Percentiles rank a stretch among this genome's conserved stretches.
Evolutionary conservation across 257 asterid species (phyloP).

Genomic region (Gardenia jasminoides): DNA sequence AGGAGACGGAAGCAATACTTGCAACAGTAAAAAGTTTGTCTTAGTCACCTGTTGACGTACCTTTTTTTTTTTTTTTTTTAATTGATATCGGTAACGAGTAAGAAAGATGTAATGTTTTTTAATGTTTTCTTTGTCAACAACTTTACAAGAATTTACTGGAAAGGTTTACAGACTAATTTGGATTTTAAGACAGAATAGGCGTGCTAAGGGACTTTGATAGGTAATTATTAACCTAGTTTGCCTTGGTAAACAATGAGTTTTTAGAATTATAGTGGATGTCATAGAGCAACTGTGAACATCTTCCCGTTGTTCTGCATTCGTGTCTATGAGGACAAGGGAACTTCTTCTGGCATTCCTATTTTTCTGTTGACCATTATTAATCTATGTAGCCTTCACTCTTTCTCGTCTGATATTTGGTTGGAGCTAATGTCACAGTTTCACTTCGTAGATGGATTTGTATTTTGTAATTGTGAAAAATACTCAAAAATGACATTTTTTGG

Average conservation of each 20-base stretch:
- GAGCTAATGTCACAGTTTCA: not conserved
- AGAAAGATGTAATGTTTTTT: not conserved
- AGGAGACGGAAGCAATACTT: not conserved
- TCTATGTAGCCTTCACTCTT: not conserved
- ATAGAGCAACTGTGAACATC: not conserved
- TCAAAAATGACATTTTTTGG: not conserved
- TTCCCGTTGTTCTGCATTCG: not conserved
- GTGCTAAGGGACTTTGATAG: not conserved
- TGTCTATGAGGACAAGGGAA: not conserved
- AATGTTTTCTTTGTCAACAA: not conserved
- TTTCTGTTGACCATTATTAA: not conserved
- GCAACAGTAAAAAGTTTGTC: not conserved
- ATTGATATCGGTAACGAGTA: not conserved
- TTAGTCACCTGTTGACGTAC: not conserved
- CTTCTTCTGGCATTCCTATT: not conserved
- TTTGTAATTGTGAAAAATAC: not conserved
- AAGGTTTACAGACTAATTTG: not conserved
- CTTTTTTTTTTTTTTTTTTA: not conserved
- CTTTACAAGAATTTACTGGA: not conserved
- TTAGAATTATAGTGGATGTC: not conserved
- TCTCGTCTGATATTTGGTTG: not conserved
- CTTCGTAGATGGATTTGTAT: not conserved
- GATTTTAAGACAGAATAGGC: not conserved
- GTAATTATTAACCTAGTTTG: not conserved
- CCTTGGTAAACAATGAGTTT: not conserved